phyloP scores from a whole-genome alignment of 495 filamentous ascomycete species.

The Recurvomyces mirabilis region DNA sequence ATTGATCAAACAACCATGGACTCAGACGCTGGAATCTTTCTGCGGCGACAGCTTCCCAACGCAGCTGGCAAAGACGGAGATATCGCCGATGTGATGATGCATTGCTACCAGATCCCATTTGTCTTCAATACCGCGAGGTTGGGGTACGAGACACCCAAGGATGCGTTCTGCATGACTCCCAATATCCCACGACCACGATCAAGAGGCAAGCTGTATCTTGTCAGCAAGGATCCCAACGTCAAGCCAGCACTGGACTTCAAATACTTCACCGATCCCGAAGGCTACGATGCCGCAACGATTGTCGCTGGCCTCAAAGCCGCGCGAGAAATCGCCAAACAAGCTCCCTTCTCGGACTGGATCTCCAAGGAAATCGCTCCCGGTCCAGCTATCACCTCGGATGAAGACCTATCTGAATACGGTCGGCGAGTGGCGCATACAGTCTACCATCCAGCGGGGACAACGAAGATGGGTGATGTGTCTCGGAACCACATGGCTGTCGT shows the following conservation, averaged over 20 bases:
- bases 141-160: slow-evolving; percentile 59
- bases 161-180: slow-evolving; percentile 86
- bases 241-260: slow-evolving; percentile 78
- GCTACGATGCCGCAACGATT: slow-evolving; percentile 71
- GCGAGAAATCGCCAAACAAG: slow-evolving; percentile 55
- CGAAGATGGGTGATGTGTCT: slow-evolving; percentile 66
- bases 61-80: slow-evolving; percentile 53
- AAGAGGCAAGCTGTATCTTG: slow-evolving; percentile 60
- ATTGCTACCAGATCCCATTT: slow-evolving; percentile 84
- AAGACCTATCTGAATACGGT: slow-evolving; percentile 63
- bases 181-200: slow-evolving; percentile 78
- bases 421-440: slow-evolving; percentile 69
- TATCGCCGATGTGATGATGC: slow-evolving; percentile 77
- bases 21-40: slow-evolving; percentile 73
- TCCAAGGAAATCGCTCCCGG: slow-evolving; percentile 71
- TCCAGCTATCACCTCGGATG: slow-evolving; percentile 53
- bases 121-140: slow-evolving; percentile 46
- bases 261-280: slow-evolving; percentile 77
- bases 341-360: slow-evolving; percentile 69
- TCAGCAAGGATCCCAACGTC: slow-evolving; percentile 54
- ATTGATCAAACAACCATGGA: slow-evolving; percentile 74
- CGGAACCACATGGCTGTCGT: slow-evolving; percentile 56
- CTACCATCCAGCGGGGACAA: slow-evolving; percentile 77
- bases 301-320: slow-evolving; percentile 67
- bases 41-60: slow-evolving; percentile 56